Base-by-base conservation (phyloP, 805 yeast species). In the Wickerhamiella azymoides region DNA sequence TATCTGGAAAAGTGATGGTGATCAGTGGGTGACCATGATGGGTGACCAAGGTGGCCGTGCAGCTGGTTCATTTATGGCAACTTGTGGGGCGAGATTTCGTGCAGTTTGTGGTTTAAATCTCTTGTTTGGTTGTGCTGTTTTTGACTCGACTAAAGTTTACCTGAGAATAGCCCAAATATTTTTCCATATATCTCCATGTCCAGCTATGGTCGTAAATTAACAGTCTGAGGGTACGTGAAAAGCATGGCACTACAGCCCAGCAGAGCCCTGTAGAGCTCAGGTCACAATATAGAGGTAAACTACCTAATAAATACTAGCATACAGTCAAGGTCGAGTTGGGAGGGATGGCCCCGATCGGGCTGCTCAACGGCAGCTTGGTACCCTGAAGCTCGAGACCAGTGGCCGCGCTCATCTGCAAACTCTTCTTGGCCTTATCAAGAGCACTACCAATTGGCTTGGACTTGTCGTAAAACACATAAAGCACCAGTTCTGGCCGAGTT, bases 391-490 rank as follows among this genome's bases (percentile, higher is more conserved):
- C 26, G 17, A 42, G 14, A 2, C 33, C 30, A 2, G 27, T 26
- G 17, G 40, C 37, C 13, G 16, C 13, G 18, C 19, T 17, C 24
- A 25, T 35, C n/a, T 37, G 32, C 3, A 42, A 39, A 3, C 32
- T 35, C 28, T 26, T 17, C 14, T 36, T 35, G 8, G 45, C 45
- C 32, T 26, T 25, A 18, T 42, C 45, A 9, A 42, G 27, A n/a
- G 45, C 45, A 26, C 10, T 9, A 7, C 45, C 45, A 19, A 42
- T 36, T 5, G 45, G 45, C 40, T 36, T 35, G 28, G 45, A 36
- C 45, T 50, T 49, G 28, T 45, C 44, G 27, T 50, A 54, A 47
- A 43, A 56, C 17, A 52, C 53, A 5, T 52, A 45, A 32, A 45
- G 33, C 26, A 33, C 47, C 39, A 50, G 49, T 40, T 45, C 52